Evolutionary conservation across 2,329 filamentous ascomycete genomes (phyloP).

Genomic region (Trichoderma sp.): DNA sequence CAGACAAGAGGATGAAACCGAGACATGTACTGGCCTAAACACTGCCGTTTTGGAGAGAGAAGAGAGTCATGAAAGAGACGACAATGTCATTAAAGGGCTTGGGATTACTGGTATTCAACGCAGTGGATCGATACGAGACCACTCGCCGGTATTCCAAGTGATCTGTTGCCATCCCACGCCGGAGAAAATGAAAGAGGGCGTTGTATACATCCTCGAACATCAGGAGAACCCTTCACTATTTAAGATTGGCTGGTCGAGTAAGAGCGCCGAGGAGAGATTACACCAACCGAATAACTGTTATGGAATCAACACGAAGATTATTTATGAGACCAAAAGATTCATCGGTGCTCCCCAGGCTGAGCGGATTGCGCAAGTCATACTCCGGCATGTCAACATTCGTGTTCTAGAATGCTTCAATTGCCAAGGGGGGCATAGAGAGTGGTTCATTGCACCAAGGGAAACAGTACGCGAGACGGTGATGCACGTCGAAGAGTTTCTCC

Average conservation of each 20-base stretch:
- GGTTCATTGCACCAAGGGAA: neutral
- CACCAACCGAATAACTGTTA: neutral
- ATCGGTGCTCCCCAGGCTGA: neutral
- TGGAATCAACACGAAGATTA: neutral
- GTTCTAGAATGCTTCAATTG: neutral
- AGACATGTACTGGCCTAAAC: neutral
- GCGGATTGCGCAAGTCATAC: neutral
- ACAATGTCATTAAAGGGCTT: neutral
- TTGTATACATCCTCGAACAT: neutral
- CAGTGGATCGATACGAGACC: constrained; percentile 1
- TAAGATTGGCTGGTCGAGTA: neutral
- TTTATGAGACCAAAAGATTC: neutral
- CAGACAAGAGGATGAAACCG: neutral
- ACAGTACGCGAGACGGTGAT: neutral
- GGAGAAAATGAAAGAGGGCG: neutral
- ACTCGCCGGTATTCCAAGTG: constrained; percentile 1
- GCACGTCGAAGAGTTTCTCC: neutral
- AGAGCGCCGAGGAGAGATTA: neutral
- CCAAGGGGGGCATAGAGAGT: neutral
- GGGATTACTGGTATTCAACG: neutral
- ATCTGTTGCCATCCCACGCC: neutral
- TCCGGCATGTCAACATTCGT: neutral
- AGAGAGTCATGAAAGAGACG: neutral
- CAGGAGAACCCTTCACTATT: neutral
- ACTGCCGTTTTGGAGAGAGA: neutral